Evolutionary conservation across 768 basidiomycete species (phyloP), one percentile per base, ranked within the genome.

Genomic region (Cystofilobasidium ferigula): DNA sequence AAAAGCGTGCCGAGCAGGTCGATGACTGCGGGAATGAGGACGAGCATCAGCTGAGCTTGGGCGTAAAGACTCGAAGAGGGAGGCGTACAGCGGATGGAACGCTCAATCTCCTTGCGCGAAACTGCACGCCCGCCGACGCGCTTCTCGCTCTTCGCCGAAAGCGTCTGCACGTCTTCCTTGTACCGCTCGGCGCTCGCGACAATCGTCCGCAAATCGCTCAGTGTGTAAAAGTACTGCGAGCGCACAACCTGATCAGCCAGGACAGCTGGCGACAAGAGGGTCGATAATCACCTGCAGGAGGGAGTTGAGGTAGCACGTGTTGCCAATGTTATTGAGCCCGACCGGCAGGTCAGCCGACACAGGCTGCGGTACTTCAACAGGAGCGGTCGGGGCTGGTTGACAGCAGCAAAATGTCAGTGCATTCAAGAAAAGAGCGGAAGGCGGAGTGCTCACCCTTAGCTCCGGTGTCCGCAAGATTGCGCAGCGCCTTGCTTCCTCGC

Each of bases 171-270:
- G 70, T 90, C 87, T 66, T 89, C 88, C 60, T 91, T 88, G 6
- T 84, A 83, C 61, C 86, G 76, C 68, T 87, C 78, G 85, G 79
- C 24, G 81, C 82, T 35, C 77, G 78, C 65, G 12, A 94, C 84
- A 8, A 87, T 85, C 24, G 86, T 84, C 36, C 92, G 82, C 32
- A 95, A 82, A 40, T 92, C 88, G 72, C 83, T 87, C 76, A 95
- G 90, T n/a, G 91, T 94, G 74, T 91, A 94, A 74, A 95, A 93
- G 74, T 94, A 95, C 86, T 94, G 73, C n/a, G 32, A 26, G 10
- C 18, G 0, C 5, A 24, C 35, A 28, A 1, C 38, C 16, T 30
- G 57, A 20, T 62, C 28, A 51, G 42, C 22, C 26, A 30, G 43
- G 28, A 42, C 54, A 43, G 35, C 40, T 67, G n/a, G n/a, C 10